Evolutionary conservation across 345 rosid genomes (phyloP), one percentile per base, ranked within the genome.

Genomic region (Hibiscus syriacus): DNA sequence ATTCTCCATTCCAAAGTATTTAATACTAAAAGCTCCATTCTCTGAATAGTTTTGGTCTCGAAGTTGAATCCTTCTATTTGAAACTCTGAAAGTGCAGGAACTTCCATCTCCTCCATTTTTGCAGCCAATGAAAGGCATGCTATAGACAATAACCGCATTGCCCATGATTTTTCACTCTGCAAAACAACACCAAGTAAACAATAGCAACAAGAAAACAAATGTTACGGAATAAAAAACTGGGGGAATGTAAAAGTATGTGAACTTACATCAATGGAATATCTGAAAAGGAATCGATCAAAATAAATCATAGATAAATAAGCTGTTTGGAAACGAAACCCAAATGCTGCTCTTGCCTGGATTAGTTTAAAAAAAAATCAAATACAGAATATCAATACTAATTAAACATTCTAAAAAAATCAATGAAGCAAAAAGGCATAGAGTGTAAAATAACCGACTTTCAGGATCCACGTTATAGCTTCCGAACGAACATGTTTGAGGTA

Each of bases 11-110:
- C 76, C 39, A 88, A 76, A 19, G 91, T 79, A 19, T 71, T 78
- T 20, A 86, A 74, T 30, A 88, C 82, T 71, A 86, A 69, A 70
- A 88, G 80, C 84, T 88, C 95, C 95, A 88, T 88, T 76, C 85
- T 83, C 72, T 77, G 83, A 19, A 84, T 82, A 16, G 72, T 72
- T 64, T 68, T 70, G 62, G 78, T 72, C 57, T 69, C 78, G 43
- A 86, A 81, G 55, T 76, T 66, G 66, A 53, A 77, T 41, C 68
- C 84, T 49, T 66, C 63, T 13, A 74, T 57, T 78, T 74, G 82
- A 53, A 84, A 79, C 58, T 81, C 80, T 58, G 80, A 65, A 8
- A 86, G 55, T 36, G 74, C 66, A 17, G 86, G 86, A 32, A 73
- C 86, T 6, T 69, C 60, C 53, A 71, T 11, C 76, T 84, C 91